Base-by-base conservation (phyloP, 2,329 filamentous ascomycete species). In the Rhinocladiella similis region DNA sequence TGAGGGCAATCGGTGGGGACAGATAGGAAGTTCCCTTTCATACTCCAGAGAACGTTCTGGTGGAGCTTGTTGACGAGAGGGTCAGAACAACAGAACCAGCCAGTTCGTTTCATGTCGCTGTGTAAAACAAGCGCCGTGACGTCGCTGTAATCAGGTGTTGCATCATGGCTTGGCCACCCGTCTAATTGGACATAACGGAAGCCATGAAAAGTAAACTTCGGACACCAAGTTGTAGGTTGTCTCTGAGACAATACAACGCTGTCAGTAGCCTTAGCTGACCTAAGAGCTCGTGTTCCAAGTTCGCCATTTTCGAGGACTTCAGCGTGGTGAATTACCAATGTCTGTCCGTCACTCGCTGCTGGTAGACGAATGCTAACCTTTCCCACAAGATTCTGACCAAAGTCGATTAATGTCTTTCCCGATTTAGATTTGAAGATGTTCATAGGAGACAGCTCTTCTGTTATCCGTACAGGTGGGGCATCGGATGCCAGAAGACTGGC, bases 1-100 rank as follows among this genome's bases (percentile, higher is more conserved):
- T 83, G 80, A 0, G 81, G 81, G 60, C 80, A 83, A 62, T 86
- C 83, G 0, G 82, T 85, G 0, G 82, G 82, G 0, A 85, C 68
- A 0, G 75, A 77, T 2, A 85, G 61, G 61, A 86, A 85, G 61
- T 85, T 86, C 0, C 81, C 81, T 25, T 76, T 75, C 77, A 84
- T 83, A 4, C 76, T 77, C 83, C 83, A 85, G 27, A 71, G 64
- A 0, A 80, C 74, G 52, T 86, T 86, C 1, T 73, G 52, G 59
- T 85, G 78, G 3, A 86, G 74, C 45, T 78, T 70, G 61, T 84
- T 85, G 22, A 86, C 60, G 3, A 77, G 67, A 0, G 63, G 46
- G 47, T 85, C 67, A 0, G 82, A 85, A 54, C 78, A 83, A 7
- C 73, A 65, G 47, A 85, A 84, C 54, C 65, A 73, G 0, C 82